Evolutionary conservation across 2,329 filamentous ascomycete species (phyloP), one percentile per base, ranked within the genome.

Genomic region (Colletotrichum tropicale): DNA sequence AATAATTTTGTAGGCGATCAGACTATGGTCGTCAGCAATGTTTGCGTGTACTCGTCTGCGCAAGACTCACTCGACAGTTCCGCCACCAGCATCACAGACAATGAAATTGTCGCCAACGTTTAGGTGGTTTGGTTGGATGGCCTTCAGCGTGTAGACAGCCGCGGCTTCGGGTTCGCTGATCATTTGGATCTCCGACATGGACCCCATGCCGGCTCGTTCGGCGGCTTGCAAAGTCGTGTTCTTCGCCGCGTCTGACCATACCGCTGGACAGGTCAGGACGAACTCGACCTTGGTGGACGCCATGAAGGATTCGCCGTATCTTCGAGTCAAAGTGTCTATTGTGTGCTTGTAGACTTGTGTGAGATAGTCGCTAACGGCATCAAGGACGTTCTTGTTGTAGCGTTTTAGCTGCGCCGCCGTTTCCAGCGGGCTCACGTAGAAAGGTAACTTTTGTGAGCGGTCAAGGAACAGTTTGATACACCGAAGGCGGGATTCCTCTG

Each of bases 401-500:
- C 91, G 91, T 82, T 93, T 92, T n/a, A 96, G 88, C 83, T 95
- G 93, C 0, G 93, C 93, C 0, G 93, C 93, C 64, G 94, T 96
- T 82, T 96, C 94, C 28, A 95, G 89, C 9, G 93, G 93, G 79
- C 93, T 94, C 76, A 96, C 93, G 78, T 96, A 96, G 78, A 95
- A 94, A 9, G 94, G 94, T 28, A 96, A 88, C 83, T 95, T 95
- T 84, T 96, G 94, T 58, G 93, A 93, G 26, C 94, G 91, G 83
- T 96, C 94, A 43, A 96, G 92, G 81, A 96, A 96, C 28, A 96
- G 89, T 87, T 96, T 96, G 87, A 96, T 95, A 82, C 94, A 96
- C 13, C 94, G 92, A 32, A 96, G 89, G 24, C 94, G 91, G 61
- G 92, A 89, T 83, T 95, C 93, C 80, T 95, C 93, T 2, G 94